These are phyloP conservation scores for Trypethelium eluteriae DNA, from an alignment of 495 filamentous ascomycete genomes.

Conservation along the genomic window DNA sequence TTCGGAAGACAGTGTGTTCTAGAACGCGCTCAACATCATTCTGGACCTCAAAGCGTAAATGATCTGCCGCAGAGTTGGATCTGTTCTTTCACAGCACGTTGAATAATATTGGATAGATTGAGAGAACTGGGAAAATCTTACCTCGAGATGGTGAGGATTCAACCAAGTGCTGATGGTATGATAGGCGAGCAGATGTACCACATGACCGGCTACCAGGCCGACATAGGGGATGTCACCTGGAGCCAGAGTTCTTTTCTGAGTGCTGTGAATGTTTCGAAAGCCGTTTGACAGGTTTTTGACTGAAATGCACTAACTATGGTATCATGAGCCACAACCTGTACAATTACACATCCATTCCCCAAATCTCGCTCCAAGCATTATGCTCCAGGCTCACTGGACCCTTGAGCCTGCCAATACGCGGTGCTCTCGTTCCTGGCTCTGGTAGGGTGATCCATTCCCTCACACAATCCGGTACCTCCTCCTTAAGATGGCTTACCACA, in stretches of 20 bases:
- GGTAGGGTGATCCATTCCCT: constrained; percentile 76
- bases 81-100: constrained; percentile 19
- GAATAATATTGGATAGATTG: constrained; percentile 28
- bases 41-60: too few species aligned
- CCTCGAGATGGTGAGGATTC: constrained; percentile 33
- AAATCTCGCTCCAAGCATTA: constrained; percentile 53
- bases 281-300: neutral
- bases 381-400: constrained; percentile 49
- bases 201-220: constrained; percentile 32
- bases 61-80: too few species aligned
- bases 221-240: constrained; percentile 39
- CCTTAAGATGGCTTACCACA: constrained; percentile 78
- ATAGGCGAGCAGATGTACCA: constrained; percentile 39
- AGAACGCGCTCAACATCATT: too few species aligned
- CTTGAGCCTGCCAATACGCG: constrained; percentile 50
- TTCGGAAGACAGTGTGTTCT: constrained; percentile 33
- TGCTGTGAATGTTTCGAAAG: constrained; percentile 17
- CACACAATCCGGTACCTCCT: constrained; percentile 77
- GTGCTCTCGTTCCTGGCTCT: constrained; percentile 49
- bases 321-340: neutral
- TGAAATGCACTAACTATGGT: neutral
- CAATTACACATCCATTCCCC: constrained; percentile 36
- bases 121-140: constrained; percentile 33
- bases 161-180: constrained; percentile 29
- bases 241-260: constrained; percentile 37